Evolutionary conservation across 192 early-diverging fungal species (phyloP).

Genomic region (Gaertneriomyces sp.): DNA sequence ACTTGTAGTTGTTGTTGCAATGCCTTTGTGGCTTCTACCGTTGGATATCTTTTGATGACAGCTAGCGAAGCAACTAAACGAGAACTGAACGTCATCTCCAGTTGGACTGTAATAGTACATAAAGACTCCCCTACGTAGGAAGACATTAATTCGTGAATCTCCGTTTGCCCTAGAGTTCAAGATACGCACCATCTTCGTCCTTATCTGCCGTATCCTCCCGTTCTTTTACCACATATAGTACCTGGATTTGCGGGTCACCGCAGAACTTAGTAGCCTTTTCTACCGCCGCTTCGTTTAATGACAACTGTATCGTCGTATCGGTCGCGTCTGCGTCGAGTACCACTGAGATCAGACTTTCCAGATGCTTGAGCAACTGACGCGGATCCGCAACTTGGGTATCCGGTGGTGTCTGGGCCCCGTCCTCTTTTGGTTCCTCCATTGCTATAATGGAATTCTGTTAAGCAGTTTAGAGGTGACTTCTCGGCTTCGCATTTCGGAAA

Average conservation of each 20-base stretch:
- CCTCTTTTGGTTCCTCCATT: constrained; percentile 19
- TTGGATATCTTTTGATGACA: constrained; percentile 38
- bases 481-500: too few relatives aligned
- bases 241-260: constrained; percentile 66
- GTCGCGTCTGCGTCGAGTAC: constrained; percentile 64
- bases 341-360: constrained; percentile 58
- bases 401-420: not conserved
- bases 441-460: not conserved
- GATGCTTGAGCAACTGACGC: constrained; percentile 14
- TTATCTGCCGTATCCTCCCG: constrained; percentile 46
- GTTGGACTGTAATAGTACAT: not conserved
- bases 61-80: constrained; percentile 27
- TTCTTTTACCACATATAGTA: constrained; percentile 78
- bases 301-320: constrained; percentile 59
- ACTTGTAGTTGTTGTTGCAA: constrained; percentile 81
- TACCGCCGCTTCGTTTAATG: constrained; percentile 58
- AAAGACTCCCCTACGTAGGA: too few relatives aligned
- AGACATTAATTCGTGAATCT: not conserved
- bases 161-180: constrained; percentile 1
- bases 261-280: constrained; percentile 75
- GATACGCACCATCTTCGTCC: constrained; percentile 13
- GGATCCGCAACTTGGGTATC: constrained; percentile 12
- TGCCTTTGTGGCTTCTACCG: constrained; percentile 66
- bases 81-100: constrained; percentile 29
- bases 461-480: not conserved